Base-by-base conservation (phyloP, 176 grass and related monocot species). In the Microstegium vimineum region DNA sequence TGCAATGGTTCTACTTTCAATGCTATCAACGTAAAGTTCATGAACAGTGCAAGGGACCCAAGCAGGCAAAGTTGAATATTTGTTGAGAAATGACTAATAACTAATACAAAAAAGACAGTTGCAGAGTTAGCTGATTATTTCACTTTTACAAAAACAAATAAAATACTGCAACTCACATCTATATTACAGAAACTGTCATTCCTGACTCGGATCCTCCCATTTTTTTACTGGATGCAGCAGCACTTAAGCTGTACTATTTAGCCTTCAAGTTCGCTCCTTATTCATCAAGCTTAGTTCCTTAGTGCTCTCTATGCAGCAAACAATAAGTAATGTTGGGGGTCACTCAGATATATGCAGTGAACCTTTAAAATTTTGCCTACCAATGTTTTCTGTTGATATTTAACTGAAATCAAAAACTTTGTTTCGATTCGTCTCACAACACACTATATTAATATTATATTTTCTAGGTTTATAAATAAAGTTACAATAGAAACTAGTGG, bases 41-140 rank as follows among this genome's bases (percentile, higher is more conserved):
- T 35, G 37, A 66, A 69, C 30, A 31, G 7, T 43, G 74, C 22
- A 66, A 82, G 43, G 20, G 72, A 37, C 8, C 11, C 51, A 73
- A 49, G 31, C 32, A 79, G 26, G 43, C 17, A 16, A 20, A 31
- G 4, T 43, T 68, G 17, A 76, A 12, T 10, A 80, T 74, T 59
- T 46, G 31, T 46, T 65, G 17, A 73, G 41, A 83, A 79, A 61
- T 33, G 47, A 56, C 22, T 59, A 37, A 16, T 62, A 84, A 67
- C 23, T 81, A 36, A 56, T 75, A 35, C 26, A 62, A 62, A 62
- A 62, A 27, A 1, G 10, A 28, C 10, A 62, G 4, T 62, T 51
- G 69, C 60, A 66, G 8, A 23, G 10, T 59, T 5, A 66, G 36
- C 36, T 68, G 46, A 84, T 40, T 35, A 16, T 66, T 77, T 65